These are phyloP conservation scores for Corylus avellana DNA, from an alignment of 306 rosid species.

Conservation along the genomic window DNA sequence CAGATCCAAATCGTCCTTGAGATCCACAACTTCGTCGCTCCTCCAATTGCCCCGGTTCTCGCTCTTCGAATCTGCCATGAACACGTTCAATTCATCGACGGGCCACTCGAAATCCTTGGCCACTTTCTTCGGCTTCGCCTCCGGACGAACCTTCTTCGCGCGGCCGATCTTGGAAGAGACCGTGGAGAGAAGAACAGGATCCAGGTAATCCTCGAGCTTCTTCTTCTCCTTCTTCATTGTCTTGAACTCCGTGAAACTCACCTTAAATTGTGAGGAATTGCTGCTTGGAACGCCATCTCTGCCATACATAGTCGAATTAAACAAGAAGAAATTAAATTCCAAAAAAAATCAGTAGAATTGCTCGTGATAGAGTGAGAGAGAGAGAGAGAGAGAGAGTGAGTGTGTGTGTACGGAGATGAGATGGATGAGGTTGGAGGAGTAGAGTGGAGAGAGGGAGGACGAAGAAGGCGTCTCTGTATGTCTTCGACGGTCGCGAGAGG, in stretches of 20 bases:
- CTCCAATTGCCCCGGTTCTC: not conserved
- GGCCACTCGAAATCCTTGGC: constrained; percentile 37
- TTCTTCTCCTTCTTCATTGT: not conserved
- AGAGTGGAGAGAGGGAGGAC: constrained; percentile 21
- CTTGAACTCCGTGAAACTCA: not conserved
- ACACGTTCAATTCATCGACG: constrained; percentile 29
- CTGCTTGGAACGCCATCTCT: constrained; percentile 6
- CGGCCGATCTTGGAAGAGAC: constrained; percentile 19
- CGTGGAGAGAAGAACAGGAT: constrained; percentile 35
- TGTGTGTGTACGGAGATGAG: not conserved
- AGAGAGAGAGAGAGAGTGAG: too few species aligned
- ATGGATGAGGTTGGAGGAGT: not conserved
- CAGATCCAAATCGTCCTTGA: constrained; percentile 14
- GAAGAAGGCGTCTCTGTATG: constrained; percentile 34
- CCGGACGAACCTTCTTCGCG: constrained; percentile 5
- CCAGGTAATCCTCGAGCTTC: constrained; percentile 39
- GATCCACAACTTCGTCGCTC: constrained; percentile 15
- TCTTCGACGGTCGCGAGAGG: constrained; percentile 37
- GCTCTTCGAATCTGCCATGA: constrained; percentile 9
- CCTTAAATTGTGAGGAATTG: not conserved
- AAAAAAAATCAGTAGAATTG: not conserved
- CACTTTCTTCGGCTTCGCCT: constrained; percentile 14
- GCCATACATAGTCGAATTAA: not conserved
- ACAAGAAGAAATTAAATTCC: not conserved
- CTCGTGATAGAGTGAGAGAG: not conserved